Percentiles rank a stretch among this genome's conserved stretches.
Evolutionary conservation across 2,329 filamentous ascomycete genomes (phyloP).

Genomic region (Hymenoscyphus scutula): DNA sequence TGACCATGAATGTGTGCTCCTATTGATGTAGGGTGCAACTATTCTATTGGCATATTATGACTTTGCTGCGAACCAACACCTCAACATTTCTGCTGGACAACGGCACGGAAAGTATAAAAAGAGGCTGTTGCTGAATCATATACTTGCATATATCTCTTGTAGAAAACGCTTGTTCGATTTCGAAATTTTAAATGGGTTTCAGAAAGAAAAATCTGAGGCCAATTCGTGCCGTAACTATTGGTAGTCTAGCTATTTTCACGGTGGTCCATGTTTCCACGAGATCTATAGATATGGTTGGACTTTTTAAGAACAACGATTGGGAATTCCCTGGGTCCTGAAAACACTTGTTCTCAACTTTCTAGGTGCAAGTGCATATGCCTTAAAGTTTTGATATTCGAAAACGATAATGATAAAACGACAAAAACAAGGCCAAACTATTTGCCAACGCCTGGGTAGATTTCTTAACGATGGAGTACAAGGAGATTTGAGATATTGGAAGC

Average conservation of each 20-base stretch:
- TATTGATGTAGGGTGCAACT: conserved; percentile 61
- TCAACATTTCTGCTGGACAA: conserved; percentile 39
- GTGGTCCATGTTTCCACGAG: conserved; percentile 43
- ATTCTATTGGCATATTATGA: conserved; percentile 57
- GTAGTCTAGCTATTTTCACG: conserved; percentile 42
- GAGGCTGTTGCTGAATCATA: not conserved
- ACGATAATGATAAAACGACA: not conserved
- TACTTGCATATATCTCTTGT: conserved; percentile 35
- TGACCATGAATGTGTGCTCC: conserved; percentile 60
- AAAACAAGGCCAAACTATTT: not conserved
- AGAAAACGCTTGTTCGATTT: conserved; percentile 40
- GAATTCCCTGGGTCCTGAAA: conserved; percentile 40
- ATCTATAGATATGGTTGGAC: conserved; percentile 35
- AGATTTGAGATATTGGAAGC: conserved; percentile 47
- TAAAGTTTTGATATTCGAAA: conserved; percentile 29
- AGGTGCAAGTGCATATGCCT: conserved; percentile 41
- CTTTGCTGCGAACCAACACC: conserved; percentile 42
- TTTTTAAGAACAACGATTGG: conserved; percentile 40
- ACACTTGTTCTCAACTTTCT: conserved; percentile 41
- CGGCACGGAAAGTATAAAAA: too few relatives aligned
- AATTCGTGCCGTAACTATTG: conserved; percentile 42
- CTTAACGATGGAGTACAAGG: conserved; percentile 44
- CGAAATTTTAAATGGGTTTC: conserved; percentile 40
- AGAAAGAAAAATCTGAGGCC: conserved; percentile 41
- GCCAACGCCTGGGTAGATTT: conserved; percentile 37